Evolutionary conservation across 139 green algal genomes (phyloP), one percentile per base, ranked within the genome.

Genomic region (Tetraselmis striata): DNA sequence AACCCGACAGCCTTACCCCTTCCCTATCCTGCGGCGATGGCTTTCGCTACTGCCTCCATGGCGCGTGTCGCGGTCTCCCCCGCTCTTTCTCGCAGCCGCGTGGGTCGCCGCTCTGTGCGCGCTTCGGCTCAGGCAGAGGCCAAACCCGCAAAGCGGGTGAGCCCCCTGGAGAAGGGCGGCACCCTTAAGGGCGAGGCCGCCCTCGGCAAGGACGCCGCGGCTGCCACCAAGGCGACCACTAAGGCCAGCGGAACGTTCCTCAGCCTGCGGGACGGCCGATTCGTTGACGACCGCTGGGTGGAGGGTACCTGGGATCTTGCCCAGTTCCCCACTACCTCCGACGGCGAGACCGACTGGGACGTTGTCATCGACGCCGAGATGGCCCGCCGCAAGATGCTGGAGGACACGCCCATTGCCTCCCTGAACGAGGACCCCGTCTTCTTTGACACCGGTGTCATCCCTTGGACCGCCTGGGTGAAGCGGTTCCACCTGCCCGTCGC

Each of bases 391-490:
- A 94, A 91, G 82, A 83, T 98, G 79, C 87, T 98, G 77, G 95
- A 98, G 86, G 88, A 95, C 1, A 87, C 32, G 29, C 93, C 94
- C 79, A 94, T 96, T 58, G 87, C 92, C 59, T 94, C 88, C 81
- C 94, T 87, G 31, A 95, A 96, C 77, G 94, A 97, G 81, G 95
- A 98, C 30, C 92, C 93, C 0, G 95, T 98, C 31, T 76, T 92
- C 67, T 98, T 98, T 85, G 95, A 98, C 90, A 98, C 95, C 28
- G 77, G 45, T 32, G 92, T 97, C 86, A 96, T 98, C 85, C 95
- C 95, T 25, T 98, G 94, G 95, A 98, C 93, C 94, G 95, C 94
- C 23, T 98, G 95, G 95, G 93, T 98, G 76, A 88, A 87, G 83
- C 91, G 95, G 78, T 98, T 98, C 93, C 95, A 98, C 87, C 90